Conservation (phyloP, 1,284 basidiomycete genomes). For the Fistulinella staudtii region DNA sequence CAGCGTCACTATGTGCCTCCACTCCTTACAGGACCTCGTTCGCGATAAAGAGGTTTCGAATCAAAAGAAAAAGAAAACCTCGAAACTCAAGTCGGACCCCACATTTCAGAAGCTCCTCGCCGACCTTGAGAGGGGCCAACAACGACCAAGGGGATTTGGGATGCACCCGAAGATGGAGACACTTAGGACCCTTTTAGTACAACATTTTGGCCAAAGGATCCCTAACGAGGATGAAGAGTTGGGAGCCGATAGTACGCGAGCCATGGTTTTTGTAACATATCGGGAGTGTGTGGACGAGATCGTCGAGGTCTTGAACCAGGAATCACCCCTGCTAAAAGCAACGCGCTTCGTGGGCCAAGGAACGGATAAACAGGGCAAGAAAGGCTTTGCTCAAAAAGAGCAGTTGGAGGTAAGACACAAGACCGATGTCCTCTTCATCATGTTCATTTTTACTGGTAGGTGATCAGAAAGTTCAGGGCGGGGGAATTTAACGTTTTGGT, state of each 20-base stretch:
- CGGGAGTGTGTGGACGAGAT: conserved; percentile 91
- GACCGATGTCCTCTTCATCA: background rate
- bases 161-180: conserved; percentile 93
- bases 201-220: conserved; percentile 71
- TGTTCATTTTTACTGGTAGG: conserved; percentile 38
- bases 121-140: conserved; percentile 58
- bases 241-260: conserved; percentile 53
- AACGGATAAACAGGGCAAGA: conserved; percentile 79
- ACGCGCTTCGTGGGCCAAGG: conserved; percentile 91
- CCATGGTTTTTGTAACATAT: conserved; percentile 96
- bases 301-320: conserved; percentile 70
- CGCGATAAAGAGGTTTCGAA: conserved; percentile 36
- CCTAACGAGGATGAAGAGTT: conserved; percentile 38
- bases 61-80: conserved; percentile 38
- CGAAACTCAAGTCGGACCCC: conserved; percentile 50
- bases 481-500: conserved; percentile 92
- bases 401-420: conserved; percentile 69
- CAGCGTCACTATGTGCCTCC: conserved; percentile 76
- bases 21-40: conserved; percentile 47
- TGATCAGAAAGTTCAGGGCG: conserved; percentile 82
- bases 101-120: conserved; percentile 59
- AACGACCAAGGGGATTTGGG: conserved; percentile 51
- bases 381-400: conserved; percentile 88
- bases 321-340: conserved; percentile 72
- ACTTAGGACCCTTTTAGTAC: conserved; percentile 70